These are phyloP conservation scores for Monosporozyma siamensis DNA, from an alignment of 805 yeast genomes.

Conservation along the genomic window DNA sequence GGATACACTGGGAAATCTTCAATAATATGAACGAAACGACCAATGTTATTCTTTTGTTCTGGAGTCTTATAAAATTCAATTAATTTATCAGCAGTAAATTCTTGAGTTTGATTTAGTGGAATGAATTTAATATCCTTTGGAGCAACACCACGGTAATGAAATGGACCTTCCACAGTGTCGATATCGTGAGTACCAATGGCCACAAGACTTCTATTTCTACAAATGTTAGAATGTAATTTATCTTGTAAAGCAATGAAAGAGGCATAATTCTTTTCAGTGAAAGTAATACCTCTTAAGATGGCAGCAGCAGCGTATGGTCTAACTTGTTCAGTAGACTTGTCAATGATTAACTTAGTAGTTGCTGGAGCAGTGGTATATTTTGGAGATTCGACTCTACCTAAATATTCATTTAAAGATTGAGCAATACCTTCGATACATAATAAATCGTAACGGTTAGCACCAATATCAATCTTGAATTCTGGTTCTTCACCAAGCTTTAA, in stretches of 20 bases:
- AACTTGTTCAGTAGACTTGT: slow-evolving; percentile 58
- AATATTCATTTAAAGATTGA: slow-evolving; percentile 83
- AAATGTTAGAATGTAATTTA: slow-evolving; percentile 86
- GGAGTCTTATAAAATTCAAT: slow-evolving; percentile 67
- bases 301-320: slow-evolving; percentile 96
- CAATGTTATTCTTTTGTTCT: slow-evolving; percentile 79
- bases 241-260: slow-evolving; percentile 95
- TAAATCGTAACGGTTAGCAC: slow-evolving; percentile 98
- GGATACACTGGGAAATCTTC: slow-evolving; percentile 86
- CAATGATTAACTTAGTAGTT: slow-evolving; percentile 62
- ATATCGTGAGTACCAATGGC: slow-evolving; percentile 98
- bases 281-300: slow-evolving; percentile 72
- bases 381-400: slow-evolving; percentile 63
- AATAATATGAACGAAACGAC: slow-evolving; percentile 81
- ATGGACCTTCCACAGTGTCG: slow-evolving; percentile 70
- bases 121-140: slow-evolving; percentile 68
- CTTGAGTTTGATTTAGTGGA: slow-evolving; percentile 64
- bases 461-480: slow-evolving; percentile 92
- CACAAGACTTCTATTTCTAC: slow-evolving; percentile 94
- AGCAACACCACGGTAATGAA: slow-evolving; percentile 75
- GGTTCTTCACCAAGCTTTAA: slow-evolving; percentile 50
- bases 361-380: slow-evolving; percentile 52
- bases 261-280: slow-evolving; percentile 79
- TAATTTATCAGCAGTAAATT: slow-evolving; percentile 64
- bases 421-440: slow-evolving; percentile 97